Percentiles rank a stretch among this genome's conserved stretches.
These are phyloP conservation scores for Ichthyophthirius multifiliis DNA, from an alignment of 169 alveolate species.

Conservation along the genomic window DNA sequence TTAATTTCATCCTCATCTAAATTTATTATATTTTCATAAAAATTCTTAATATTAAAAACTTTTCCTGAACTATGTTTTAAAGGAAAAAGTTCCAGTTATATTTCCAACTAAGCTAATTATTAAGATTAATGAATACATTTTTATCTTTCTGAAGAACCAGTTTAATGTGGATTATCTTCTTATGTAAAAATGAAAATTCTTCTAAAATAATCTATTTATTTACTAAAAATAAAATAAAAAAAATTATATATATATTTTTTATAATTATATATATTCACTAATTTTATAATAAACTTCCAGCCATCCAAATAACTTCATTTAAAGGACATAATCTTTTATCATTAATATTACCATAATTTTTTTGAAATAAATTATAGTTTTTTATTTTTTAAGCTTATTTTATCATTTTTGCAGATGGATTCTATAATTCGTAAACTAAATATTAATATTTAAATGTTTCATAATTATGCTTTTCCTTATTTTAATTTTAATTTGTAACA, in stretches of 20 bases:
- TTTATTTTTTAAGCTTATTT: not conserved
- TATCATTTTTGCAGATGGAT: conserved; percentile 68
- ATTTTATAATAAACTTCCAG: conserved; percentile 63
- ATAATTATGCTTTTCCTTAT: conserved; percentile 45
- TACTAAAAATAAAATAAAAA: conserved; percentile 10
- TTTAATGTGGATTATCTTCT: conserved; percentile 80
- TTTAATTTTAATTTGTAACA: not conserved
- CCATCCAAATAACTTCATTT: conserved; percentile 76
- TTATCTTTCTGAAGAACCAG: conserved; percentile 26
- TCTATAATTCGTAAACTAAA: conserved; percentile 53
- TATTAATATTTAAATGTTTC: conserved; percentile 53
- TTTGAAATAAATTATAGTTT: conserved; percentile 5
- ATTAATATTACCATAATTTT: conserved; percentile 32
- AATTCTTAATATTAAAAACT: conserved; percentile 77
- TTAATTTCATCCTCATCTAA: conserved; percentile 73
- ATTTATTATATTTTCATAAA: conserved; percentile 71
- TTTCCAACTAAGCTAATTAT: conserved; percentile 73
- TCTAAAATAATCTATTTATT: conserved; percentile 55
- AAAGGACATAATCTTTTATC: conserved; percentile 41
- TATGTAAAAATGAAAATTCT: conserved; percentile 85
- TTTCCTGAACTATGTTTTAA: conserved; percentile 41
- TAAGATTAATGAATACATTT: conserved; percentile 70
- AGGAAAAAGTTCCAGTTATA: conserved; percentile 83
- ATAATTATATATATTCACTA: not conserved
- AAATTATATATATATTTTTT: not conserved